Evolutionary conservation across 2,329 filamentous ascomycete species (phyloP).

Genomic region (Aureobasidium sp.): DNA sequence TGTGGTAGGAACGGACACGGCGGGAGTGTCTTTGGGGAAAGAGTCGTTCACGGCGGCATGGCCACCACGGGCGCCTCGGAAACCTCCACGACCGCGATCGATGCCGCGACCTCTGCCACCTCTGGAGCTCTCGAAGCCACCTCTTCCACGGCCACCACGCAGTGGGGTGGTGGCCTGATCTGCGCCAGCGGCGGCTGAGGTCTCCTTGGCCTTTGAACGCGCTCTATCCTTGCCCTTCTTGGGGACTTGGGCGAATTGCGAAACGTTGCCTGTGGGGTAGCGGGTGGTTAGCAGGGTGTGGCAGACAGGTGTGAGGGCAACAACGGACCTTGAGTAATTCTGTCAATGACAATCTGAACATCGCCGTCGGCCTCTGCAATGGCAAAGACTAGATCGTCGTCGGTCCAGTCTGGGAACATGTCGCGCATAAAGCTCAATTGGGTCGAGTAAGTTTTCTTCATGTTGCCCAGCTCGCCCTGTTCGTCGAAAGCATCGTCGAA

Average conservation of each 20-base stretch:
- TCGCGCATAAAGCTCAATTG: constrained; percentile 80
- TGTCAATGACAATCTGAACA: constrained; percentile 65
- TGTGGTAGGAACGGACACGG: constrained; percentile 56
- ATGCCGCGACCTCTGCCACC: constrained; percentile 56
- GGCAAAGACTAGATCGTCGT: constrained; percentile 88
- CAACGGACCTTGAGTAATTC: constrained; percentile 68
- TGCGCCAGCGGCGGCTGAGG: constrained; percentile 45
- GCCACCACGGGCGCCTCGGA: constrained; percentile 56
- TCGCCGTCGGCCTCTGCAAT: constrained; percentile 79
- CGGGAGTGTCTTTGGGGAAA: constrained; percentile 47
- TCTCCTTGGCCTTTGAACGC: constrained; percentile 65
- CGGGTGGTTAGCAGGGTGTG: not conserved
- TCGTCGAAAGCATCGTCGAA: constrained; percentile 63
- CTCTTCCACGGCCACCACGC: constrained; percentile 34
- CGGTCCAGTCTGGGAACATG: constrained; percentile 92
- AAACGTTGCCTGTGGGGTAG: constrained; percentile 56
- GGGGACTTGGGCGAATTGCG: constrained; percentile 72
- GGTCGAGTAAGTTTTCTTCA: constrained; percentile 80
- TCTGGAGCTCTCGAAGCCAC: constrained; percentile 48
- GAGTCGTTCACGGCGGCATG: constrained; percentile 56
- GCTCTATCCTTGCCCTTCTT: constrained; percentile 69
- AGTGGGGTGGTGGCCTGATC: constrained; percentile 44
- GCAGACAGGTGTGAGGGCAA: not conserved
- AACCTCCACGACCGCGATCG: constrained; percentile 47
- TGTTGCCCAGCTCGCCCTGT: constrained; percentile 81